phyloP scores from a whole-genome alignment of 1,139 yeast genomes.

The Schizosaccharomyces versatilis region DNA sequence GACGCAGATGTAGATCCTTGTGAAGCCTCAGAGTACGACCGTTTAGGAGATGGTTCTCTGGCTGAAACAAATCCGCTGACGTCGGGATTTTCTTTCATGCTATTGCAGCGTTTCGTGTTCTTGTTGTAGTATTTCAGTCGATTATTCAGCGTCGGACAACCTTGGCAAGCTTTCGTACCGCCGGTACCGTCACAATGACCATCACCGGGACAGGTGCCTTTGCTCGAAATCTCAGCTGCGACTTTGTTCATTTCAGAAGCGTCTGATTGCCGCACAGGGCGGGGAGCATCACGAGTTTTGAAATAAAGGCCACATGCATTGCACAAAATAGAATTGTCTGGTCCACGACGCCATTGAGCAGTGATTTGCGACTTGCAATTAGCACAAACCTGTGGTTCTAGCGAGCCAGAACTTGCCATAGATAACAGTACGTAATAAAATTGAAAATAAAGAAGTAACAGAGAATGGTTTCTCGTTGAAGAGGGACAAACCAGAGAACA shows the following conservation, averaged over 20 bases:
- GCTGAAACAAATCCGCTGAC: background rate
- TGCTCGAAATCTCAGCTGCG: background rate
- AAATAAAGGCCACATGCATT: slow-evolving; percentile 43
- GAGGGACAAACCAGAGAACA: too few relatives aligned
- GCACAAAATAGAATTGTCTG: slow-evolving; percentile 39
- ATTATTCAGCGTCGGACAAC: slow-evolving; percentile 11
- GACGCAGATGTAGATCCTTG: background rate
- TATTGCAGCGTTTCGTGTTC: background rate
- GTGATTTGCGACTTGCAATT: slow-evolving; percentile 50
- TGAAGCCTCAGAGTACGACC: background rate
- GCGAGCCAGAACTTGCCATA: too few relatives aligned
- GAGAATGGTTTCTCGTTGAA: too few relatives aligned
- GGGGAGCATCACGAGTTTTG: slow-evolving; percentile 20
- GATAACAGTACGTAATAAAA: too few relatives aligned
- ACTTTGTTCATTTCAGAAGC: background rate
- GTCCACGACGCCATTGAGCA: slow-evolving; percentile 50
- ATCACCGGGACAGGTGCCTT: slow-evolving; percentile 11
- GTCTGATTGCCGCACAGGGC: background rate
- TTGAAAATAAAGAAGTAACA: too few relatives aligned
- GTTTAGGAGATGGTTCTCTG: background rate
- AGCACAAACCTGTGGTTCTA: slow-evolving; percentile 22
- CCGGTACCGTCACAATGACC: slow-evolving; percentile 12
- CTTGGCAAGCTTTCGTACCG: slow-evolving; percentile 9
- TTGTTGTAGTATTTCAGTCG: slow-evolving; percentile 2
- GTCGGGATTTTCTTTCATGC: background rate